These are phyloP conservation scores for Aspergillus fructus DNA, from an alignment of 2,329 filamentous ascomycete species.

Conservation along the genomic window DNA sequence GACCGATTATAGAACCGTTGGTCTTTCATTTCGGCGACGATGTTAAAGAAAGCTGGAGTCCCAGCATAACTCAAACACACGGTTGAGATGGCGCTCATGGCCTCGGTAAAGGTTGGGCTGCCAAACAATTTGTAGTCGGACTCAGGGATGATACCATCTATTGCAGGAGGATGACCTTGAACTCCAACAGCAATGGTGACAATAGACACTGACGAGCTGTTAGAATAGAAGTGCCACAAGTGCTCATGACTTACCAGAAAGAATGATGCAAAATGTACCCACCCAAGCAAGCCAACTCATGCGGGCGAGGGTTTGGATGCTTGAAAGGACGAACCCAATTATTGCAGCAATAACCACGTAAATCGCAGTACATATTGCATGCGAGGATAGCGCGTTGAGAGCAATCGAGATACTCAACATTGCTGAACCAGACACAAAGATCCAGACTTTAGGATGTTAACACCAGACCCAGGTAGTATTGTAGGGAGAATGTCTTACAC, in stretches of 20 bases:
- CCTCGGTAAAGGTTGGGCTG: slow-evolving; percentile 20
- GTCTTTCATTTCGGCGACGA: slow-evolving; percentile 63
- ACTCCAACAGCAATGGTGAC: slow-evolving; percentile 29
- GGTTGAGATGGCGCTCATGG: slow-evolving; percentile 18
- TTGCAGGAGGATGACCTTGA: neutral
- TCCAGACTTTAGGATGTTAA: slow-evolving; percentile 23
- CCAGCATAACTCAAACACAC: slow-evolving; percentile 24
- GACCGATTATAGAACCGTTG: slow-evolving; percentile 61
- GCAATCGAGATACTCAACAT: slow-evolving; percentile 42
- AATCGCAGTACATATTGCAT: slow-evolving; percentile 29
- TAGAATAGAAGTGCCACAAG: neutral
- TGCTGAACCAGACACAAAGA: slow-evolving; percentile 43
- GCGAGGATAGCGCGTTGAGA: slow-evolving; percentile 40
- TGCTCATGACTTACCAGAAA: slow-evolving; percentile 9
- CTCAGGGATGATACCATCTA: neutral
- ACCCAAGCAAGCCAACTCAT: slow-evolving; percentile 37
- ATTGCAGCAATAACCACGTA: slow-evolving; percentile 22
- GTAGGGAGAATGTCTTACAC: slow-evolving; percentile 9
- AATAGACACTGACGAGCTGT: slow-evolving; percentile 21
- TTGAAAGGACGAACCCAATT: slow-evolving; percentile 23
- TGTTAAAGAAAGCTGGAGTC: slow-evolving; percentile 56
- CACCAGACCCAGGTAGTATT: too few species aligned
- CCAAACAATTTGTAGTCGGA: slow-evolving; percentile 15
- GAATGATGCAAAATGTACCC: slow-evolving; percentile 18
- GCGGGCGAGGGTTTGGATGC: slow-evolving; percentile 33